Conservation (phyloP, 73 alveolate species). For the Paramecium sonneborni region DNA sequence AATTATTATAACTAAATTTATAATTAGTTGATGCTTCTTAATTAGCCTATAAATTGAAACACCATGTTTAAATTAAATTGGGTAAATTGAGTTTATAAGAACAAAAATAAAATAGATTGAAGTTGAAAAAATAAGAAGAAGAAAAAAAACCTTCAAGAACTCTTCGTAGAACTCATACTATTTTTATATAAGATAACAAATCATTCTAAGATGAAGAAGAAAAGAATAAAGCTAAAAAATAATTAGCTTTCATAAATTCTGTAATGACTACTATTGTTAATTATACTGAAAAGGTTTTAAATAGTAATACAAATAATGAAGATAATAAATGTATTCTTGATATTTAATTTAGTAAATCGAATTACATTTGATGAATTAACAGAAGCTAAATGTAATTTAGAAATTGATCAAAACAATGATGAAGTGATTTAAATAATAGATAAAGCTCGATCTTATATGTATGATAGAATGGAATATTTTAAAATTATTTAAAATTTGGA, state of each 20-base stretch:
- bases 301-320: slow-evolving; percentile 15
- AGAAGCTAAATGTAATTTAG: neutral
- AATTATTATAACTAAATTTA: slow-evolving; percentile 17
- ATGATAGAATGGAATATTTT: slow-evolving; percentile 35
- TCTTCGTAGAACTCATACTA: slow-evolving; percentile 12
- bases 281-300: slow-evolving; percentile 28
- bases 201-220: neutral
- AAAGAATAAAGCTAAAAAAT: neutral
- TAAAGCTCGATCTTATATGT: neutral
- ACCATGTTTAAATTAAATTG: neutral
- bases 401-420: neutral
- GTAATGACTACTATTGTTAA: slow-evolving; percentile 8
- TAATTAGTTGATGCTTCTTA: slow-evolving; percentile 1
- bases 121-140: slow-evolving; percentile 14
- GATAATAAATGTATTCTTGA: neutral
- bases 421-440: neutral
- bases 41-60: slow-evolving; percentile 1
- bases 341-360: neutral
- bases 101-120: neutral
- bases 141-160: slow-evolving; percentile 34
- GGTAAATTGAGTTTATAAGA: neutral
- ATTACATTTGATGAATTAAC: slow-evolving; percentile 15
- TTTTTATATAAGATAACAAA: neutral
- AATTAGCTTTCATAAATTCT: neutral
- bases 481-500: neutral